Conservation (phyloP, 306 rosid genomes). For the Gleditsia sinensis region DNA sequence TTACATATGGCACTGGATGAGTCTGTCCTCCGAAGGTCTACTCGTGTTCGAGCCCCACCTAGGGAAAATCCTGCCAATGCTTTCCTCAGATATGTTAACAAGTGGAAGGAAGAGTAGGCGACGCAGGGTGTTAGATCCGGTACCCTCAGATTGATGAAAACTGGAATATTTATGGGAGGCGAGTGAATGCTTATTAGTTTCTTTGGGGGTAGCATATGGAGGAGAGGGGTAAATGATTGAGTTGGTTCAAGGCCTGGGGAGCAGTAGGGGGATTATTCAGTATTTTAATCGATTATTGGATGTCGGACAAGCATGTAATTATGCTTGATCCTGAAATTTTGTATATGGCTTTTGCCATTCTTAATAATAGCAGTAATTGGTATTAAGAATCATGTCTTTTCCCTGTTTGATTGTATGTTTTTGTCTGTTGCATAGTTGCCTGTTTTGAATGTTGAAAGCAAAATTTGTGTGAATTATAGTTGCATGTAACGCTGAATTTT, state of each 20-base stretch:
- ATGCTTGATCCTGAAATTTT: slow-evolving; percentile 42
- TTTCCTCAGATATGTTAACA: slow-evolving; percentile 80
- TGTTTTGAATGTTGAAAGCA: background rate
- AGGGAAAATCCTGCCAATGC: slow-evolving; percentile 80
- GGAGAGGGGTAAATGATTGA: background rate
- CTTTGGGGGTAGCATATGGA: background rate
- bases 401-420: background rate
- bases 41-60: slow-evolving; percentile 93
- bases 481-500: background rate
- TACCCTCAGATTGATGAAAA: slow-evolving; percentile 10
- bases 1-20: slow-evolving; percentile 32
- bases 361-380: background rate
- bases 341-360: slow-evolving; percentile 16
- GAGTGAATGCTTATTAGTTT: slow-evolving; percentile 13
- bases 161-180: background rate
- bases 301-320: slow-evolving; percentile 26
- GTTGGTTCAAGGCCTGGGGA: slow-evolving; percentile 9
- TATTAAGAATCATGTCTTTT: background rate
- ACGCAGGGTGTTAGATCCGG: background rate
- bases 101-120: slow-evolving; percentile 73
- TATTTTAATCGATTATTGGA: slow-evolving; percentile 15
- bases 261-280: slow-evolving; percentile 9
- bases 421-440: background rate
- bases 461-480: background rate
- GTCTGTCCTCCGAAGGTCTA: slow-evolving; percentile 39